Evolutionary conservation across 73 alveolate species (phyloP), one percentile per base, ranked within the genome.

Genomic region (Tetrahymena malaccensis): DNA sequence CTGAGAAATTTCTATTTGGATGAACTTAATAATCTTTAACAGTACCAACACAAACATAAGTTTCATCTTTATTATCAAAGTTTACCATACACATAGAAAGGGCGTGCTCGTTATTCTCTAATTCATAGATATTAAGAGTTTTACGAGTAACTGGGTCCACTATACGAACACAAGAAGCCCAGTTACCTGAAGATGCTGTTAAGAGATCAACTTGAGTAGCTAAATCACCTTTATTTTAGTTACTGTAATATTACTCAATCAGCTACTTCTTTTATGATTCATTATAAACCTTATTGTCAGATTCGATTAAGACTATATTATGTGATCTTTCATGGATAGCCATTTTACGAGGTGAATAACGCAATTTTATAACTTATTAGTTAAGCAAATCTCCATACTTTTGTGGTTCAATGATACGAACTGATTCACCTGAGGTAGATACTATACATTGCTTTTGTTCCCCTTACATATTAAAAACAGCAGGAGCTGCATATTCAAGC

Each of bases 141-240:
- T 98, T 96, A 34, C 96, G 96, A 38, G 94, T 94, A 56, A 93
- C 95, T 38, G 99, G 99, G 94, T 98, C 99, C 7, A 99, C 97
- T 44, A 99, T 97, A 95, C 99, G 97, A 58, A 99, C 96, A 58
- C 99, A 98, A 93, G 99, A 95, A 94, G 99, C 99, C 99, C 99
- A 99, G 43, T 96, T 97, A 94, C 98, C 99, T 85, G 93, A 94
- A 43, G 97, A 96, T 16, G 98, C 98, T 55, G 95, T 93, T 19
- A 98, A 98, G 58, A 97, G 95, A 94, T 98, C 97, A 15, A 97
- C 94, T 96, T 97, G 85, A n/a, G 96, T 58, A 37, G 94, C 96
- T 93, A 22, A 43, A 43, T 35, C 70, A 37, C 95, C 98, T 70
- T 58, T 94, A 84, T 93, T 58, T 19, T 95, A 96, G 33, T 96